Evolutionary conservation across 1,139 yeast species (phyloP).

Genomic region (Sugiyamaella japonica): DNA sequence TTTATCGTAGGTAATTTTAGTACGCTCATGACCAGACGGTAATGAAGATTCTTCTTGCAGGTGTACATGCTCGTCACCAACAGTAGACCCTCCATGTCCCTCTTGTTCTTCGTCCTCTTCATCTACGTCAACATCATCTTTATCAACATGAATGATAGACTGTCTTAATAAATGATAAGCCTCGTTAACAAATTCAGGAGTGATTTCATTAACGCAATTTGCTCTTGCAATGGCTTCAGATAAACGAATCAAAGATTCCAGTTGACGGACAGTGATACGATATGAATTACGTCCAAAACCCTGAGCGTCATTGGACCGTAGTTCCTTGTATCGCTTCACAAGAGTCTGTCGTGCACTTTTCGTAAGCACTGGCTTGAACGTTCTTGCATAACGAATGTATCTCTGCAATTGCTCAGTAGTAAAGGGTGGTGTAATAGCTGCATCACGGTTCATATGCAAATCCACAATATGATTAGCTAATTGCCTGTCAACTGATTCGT

Average conservation of each 20-base stretch:
- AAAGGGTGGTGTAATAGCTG: slow-evolving; percentile 87
- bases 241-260: slow-evolving; percentile 87
- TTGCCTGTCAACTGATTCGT: slow-evolving; percentile 85
- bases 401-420: slow-evolving; percentile 85
- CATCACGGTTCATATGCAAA: slow-evolving; percentile 87
- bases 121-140: slow-evolving; percentile 86
- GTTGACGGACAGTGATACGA: slow-evolving; percentile 94
- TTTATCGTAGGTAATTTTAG: slow-evolving; percentile 78
- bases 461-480: slow-evolving; percentile 92
- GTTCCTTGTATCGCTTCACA: slow-evolving; percentile 79
- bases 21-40: slow-evolving; percentile 37
- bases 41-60: background rate
- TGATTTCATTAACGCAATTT: slow-evolving; percentile 86
- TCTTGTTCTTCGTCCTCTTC: slow-evolving; percentile 43
- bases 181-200: slow-evolving; percentile 86
- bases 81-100: slow-evolving; percentile 22
- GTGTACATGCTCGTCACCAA: slow-evolving; percentile 8
- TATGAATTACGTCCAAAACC: slow-evolving; percentile 83
- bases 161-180: slow-evolving; percentile 89
- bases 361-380: slow-evolving; percentile 88
- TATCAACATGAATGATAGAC: slow-evolving; percentile 90
- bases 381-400: slow-evolving; percentile 88
- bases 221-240: slow-evolving; percentile 98
- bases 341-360: slow-evolving; percentile 76
- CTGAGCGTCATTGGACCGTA: slow-evolving; percentile 89